Percentiles rank a stretch among this genome's conserved stretches.
Evolutionary conservation across 129 eudicot species (phyloP).

Genomic region (Flaveria ramosissima): DNA sequence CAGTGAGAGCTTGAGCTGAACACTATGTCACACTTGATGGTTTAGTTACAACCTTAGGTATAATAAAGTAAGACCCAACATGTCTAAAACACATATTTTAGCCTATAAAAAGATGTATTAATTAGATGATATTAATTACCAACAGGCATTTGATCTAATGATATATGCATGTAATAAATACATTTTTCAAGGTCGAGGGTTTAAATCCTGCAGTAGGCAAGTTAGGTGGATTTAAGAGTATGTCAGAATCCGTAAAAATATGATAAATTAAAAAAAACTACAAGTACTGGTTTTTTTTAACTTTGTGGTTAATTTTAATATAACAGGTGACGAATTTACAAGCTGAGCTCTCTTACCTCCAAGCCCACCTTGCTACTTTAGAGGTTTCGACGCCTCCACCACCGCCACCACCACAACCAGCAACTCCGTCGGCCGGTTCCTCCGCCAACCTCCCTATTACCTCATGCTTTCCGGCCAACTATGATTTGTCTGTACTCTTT

Average conservation of each 20-base stretch:
- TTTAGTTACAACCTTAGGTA: too few species aligned
- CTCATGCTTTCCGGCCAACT: conserved; percentile 45
- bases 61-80: too few species aligned
- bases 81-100: too few species aligned
- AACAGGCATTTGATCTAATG: too few species aligned
- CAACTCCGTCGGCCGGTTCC: conserved; percentile 29
- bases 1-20: too few species aligned
- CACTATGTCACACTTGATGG: too few species aligned
- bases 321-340: conserved; percentile 74
- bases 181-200: too few species aligned
- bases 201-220: too few species aligned
- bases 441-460: conserved; percentile 62
- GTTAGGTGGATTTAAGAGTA: too few species aligned
- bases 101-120: background rate
- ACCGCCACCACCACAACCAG: conserved; percentile 37
- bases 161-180: too few species aligned
- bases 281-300: background rate
- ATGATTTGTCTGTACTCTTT: conserved; percentile 65
- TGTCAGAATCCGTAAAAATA: too few species aligned
- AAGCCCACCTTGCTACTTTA: conserved; percentile 73
- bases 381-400: conserved; percentile 66
- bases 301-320: background rate
- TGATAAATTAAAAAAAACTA: too few species aligned
- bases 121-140: background rate
- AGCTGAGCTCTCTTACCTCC: conserved; percentile 72